phyloP scores from a whole-genome alignment of 768 basidiomycete genomes.

The Psilocybe tampanensis region DNA sequence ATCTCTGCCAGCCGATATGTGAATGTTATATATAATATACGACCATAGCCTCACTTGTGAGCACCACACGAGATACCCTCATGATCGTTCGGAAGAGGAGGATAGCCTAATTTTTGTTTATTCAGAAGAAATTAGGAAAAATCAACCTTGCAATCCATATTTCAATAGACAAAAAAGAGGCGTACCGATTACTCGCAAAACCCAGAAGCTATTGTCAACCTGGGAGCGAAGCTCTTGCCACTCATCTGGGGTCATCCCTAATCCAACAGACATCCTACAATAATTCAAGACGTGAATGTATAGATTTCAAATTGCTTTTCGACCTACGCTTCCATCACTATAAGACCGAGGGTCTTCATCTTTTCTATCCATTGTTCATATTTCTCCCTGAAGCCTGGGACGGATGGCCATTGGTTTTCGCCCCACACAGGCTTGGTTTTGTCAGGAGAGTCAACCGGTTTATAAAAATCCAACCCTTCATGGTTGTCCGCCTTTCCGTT shows the following conservation, averaged over 20 bases:
- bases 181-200: slow-evolving; percentile 80
- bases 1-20: slow-evolving; percentile 52
- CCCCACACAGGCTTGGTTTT: slow-evolving; percentile 77
- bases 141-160: background rate
- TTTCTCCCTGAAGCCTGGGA: slow-evolving; percentile 59
- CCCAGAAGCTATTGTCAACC: slow-evolving; percentile 89
- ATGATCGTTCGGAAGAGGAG: slow-evolving; percentile 76
- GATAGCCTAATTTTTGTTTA: slow-evolving; percentile 72
- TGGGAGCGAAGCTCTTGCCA: slow-evolving; percentile 67
- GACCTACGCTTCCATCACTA: slow-evolving; percentile 86
- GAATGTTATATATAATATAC: background rate
- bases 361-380: slow-evolving; percentile 80
- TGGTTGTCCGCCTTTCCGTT: slow-evolving; percentile 84
- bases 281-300: background rate
- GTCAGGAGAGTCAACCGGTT: slow-evolving; percentile 69
- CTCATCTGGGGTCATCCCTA: slow-evolving; percentile 73
- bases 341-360: slow-evolving; percentile 81
- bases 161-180: background rate
- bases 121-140: background rate
- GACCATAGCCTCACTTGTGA: slow-evolving; percentile 64
- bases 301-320: background rate
- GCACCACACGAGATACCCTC: slow-evolving; percentile 90
- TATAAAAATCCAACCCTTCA: slow-evolving; percentile 84
- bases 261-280: slow-evolving; percentile 78
- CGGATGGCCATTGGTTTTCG: slow-evolving; percentile 82